Conservation (phyloP, 129 eudicot species). For the Chrysanthemum makinoi region DNA sequence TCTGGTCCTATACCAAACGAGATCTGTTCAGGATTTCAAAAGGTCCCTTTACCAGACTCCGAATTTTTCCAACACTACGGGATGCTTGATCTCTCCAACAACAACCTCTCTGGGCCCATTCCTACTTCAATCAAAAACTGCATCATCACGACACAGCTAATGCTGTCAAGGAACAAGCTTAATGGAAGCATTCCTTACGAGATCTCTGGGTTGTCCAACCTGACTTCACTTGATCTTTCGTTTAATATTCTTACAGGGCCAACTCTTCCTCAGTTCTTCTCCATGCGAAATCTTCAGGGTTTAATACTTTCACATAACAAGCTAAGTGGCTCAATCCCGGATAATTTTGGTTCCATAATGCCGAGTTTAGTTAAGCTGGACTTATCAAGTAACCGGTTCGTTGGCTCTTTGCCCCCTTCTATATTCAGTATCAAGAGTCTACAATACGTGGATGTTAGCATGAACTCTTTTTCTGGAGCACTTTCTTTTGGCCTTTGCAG, state of each 20-base stretch:
- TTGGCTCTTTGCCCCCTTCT: slow-evolving; percentile 65
- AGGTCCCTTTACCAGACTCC: slow-evolving; percentile 75
- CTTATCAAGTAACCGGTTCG: slow-evolving; percentile 55
- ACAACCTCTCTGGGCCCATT: slow-evolving; percentile 64
- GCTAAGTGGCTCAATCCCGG: slow-evolving; percentile 60
- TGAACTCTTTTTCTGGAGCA: slow-evolving; percentile 63
- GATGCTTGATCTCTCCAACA: slow-evolving; percentile 84
- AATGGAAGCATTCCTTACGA: slow-evolving; percentile 73
- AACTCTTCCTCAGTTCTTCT: slow-evolving; percentile 45
- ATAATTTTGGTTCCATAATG: slow-evolving; percentile 44
- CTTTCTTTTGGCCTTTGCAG: slow-evolving; percentile 33
- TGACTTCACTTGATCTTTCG: slow-evolving; percentile 76
- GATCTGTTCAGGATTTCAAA: slow-evolving; percentile 86
- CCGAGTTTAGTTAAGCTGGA: slow-evolving; percentile 72
- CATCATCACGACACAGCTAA: slow-evolving; percentile 50
- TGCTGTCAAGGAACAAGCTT: slow-evolving; percentile 59
- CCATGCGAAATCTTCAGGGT: slow-evolving; percentile 81
- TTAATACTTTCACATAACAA: slow-evolving; percentile 66
- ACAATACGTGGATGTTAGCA: slow-evolving; percentile 67
- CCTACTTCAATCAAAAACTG: slow-evolving; percentile 69
- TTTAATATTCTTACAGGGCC: slow-evolving; percentile 57
- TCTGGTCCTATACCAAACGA: slow-evolving; percentile 79
- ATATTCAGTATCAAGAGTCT: slow-evolving; percentile 53
- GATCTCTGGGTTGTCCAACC: slow-evolving; percentile 51
- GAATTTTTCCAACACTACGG: slow-evolving; percentile 91